These are phyloP conservation scores for Spergularia bocconei DNA, from an alignment of 148 eudicot genomes.

Conservation along the genomic window DNA sequence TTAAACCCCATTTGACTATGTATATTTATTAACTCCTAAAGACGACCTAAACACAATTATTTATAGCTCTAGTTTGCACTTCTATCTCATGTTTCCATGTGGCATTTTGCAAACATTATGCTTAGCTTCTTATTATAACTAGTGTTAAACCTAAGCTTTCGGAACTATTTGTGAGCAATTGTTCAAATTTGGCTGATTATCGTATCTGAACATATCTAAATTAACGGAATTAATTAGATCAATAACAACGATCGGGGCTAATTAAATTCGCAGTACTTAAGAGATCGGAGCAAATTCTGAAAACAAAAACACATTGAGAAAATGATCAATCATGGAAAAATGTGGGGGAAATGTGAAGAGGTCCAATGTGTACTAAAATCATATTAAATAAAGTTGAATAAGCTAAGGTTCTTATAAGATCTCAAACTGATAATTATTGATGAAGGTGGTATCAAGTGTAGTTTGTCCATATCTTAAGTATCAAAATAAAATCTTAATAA, in stretches of 20 bases:
- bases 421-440: neutral
- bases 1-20: neutral
- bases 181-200: neutral
- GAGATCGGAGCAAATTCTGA: neutral
- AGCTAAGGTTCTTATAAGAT: neutral
- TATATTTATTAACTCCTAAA: too few relatives aligned
- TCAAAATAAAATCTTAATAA: constrained; percentile 3
- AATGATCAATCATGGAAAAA: neutral
- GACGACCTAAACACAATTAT: neutral
- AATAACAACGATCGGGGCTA: too few relatives aligned
- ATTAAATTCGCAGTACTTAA: too few relatives aligned
- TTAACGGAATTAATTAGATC: too few relatives aligned
- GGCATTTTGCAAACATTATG: constrained; percentile 15
- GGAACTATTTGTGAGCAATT: neutral
- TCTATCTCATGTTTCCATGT: constrained; percentile 25
- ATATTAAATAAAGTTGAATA: neutral
- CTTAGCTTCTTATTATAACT: neutral
- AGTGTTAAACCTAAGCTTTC: too few relatives aligned
- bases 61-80: neutral
- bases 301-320: neutral
- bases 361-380: constrained; percentile 6
- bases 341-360: neutral
- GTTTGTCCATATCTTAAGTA: neutral
- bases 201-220: too few relatives aligned
- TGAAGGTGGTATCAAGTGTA: neutral